Conservation (phyloP, 1,284 basidiomycete species). For the Coniferiporia sulphurascens region DNA sequence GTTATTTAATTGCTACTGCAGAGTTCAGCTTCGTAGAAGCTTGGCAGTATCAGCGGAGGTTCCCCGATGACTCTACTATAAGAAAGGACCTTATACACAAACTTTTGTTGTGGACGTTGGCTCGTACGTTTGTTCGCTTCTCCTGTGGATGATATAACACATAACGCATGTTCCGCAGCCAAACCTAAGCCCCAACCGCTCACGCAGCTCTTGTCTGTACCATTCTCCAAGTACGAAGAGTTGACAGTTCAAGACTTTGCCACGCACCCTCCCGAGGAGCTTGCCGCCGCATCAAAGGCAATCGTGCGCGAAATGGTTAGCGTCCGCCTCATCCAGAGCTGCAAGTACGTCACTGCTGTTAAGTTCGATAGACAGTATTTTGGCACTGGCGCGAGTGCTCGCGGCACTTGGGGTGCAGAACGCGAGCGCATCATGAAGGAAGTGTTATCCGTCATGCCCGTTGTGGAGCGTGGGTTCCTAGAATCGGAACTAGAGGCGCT, state of each 20-base stretch:
- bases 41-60: conserved; percentile 68
- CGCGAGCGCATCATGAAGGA: conserved; percentile 68
- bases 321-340: conserved; percentile 71
- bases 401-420: conserved; percentile 33
- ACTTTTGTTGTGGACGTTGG: conserved; percentile 62
- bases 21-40: conserved; percentile 60
- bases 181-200: conserved; percentile 52
- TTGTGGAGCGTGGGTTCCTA: conserved; percentile 49
- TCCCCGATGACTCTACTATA: conserved; percentile 48
- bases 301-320: conserved; percentile 79
- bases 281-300: conserved; percentile 46
- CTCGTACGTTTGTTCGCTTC: conserved; percentile 44
- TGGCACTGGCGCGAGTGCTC: conserved; percentile 27
- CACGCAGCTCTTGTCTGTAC: conserved; percentile 54
- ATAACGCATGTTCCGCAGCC: conserved; percentile 33
- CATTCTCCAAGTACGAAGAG: conserved; percentile 62
- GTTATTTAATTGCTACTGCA: conserved; percentile 61
- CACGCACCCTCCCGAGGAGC: conserved; percentile 46
- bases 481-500: conserved; percentile 44
- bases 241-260: conserved; percentile 51
- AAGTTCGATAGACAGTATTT: conserved; percentile 68
- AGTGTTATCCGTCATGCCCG: conserved; percentile 54
- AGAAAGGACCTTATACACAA: conserved; percentile 52
- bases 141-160: conserved; percentile 6
- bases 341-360: conserved; percentile 67